These are phyloP conservation scores for Dichomitus squalens DNA, from an alignment of 1,284 basidiomycete genomes.

Conservation along the genomic window DNA sequence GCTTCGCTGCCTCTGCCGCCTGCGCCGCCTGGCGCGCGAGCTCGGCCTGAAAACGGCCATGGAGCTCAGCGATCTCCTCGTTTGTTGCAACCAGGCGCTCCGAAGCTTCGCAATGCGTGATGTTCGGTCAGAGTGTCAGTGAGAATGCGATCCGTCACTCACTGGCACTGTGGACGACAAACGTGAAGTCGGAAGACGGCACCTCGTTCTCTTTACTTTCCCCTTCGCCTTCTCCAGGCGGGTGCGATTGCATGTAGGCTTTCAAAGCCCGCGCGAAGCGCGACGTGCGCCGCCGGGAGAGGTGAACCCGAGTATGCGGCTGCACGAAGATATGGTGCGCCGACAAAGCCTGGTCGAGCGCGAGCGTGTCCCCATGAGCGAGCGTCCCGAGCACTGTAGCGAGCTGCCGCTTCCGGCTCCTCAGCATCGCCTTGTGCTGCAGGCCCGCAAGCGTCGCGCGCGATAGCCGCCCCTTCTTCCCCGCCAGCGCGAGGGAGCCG, in stretches of 20 bases:
- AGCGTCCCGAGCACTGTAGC: conserved; percentile 65
- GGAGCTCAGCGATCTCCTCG: conserved; percentile 64
- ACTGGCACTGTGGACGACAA: conserved; percentile 66
- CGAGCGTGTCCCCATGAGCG: conserved; percentile 64
- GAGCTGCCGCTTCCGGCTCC: conserved; percentile 66
- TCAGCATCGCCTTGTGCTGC: conserved; percentile 74
- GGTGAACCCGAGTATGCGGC: conserved; percentile 32
- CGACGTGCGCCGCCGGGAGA: conserved; percentile 33
- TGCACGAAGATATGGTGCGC: conserved; percentile 54
- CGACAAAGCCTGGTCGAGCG: conserved; percentile 75
- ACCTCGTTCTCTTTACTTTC: conserved; percentile 4
- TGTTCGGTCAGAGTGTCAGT: conserved; percentile 17
- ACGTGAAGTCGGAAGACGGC: conserved; percentile 55
- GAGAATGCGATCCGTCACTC: conserved; percentile 45
- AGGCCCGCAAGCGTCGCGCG: conserved; percentile 67
- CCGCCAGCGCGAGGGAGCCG: conserved; percentile 16
- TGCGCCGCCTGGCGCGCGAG: conserved; percentile 66
- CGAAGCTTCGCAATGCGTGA: conserved; percentile 49
- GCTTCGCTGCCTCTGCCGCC: conserved; percentile 53
- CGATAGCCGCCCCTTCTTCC: conserved; percentile 45
- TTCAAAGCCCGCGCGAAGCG: conserved; percentile 33
- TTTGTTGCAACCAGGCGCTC: conserved; percentile 67
- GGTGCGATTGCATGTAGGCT: conserved; percentile 20
- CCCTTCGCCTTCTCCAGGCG: background rate
- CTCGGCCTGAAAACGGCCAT: conserved; percentile 70